Evolutionary conservation across 23 red algal species (phyloP).

Genomic region (Cyanidium caldarium): DNA sequence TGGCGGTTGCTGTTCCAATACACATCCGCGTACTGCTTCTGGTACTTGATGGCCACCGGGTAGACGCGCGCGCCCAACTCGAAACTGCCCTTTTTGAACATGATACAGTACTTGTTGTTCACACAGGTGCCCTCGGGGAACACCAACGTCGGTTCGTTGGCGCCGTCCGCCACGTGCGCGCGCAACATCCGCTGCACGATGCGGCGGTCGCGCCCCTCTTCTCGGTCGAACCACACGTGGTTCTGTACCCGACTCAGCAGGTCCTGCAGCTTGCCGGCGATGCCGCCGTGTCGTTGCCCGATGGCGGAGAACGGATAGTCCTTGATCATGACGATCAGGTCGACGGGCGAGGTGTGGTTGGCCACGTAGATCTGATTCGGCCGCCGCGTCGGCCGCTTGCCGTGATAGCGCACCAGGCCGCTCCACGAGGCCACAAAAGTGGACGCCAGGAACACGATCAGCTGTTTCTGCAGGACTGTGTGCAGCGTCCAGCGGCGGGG

Average conservation of each 20-base stretch:
- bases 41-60: slow-evolving; percentile 84
- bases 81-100: slow-evolving; percentile 98
- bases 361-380: slow-evolving; percentile 93
- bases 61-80: slow-evolving; percentile 67
- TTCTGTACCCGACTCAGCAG: slow-evolving; percentile 64
- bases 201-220: slow-evolving; percentile 60
- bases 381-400: slow-evolving; percentile 37
- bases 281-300: slow-evolving; percentile 69
- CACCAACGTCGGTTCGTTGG: slow-evolving; percentile 88
- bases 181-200: slow-evolving; percentile 52
- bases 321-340: slow-evolving; percentile 64
- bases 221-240: slow-evolving; percentile 95
- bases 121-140: slow-evolving; percentile 98
- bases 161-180: slow-evolving; percentile 36
- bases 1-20: slow-evolving; percentile 67
- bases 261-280: slow-evolving; percentile 81
- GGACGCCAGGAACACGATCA: slow-evolving; percentile 41
- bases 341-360: slow-evolving; percentile 79
- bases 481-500: background rate
- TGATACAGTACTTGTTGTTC: slow-evolving; percentile 88
- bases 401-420: slow-evolving; percentile 60
- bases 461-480: slow-evolving; percentile 14
- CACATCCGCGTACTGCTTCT: slow-evolving; percentile 57
- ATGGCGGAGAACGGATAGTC: slow-evolving; percentile 86
- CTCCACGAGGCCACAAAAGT: slow-evolving; percentile 74